phyloP scores from a whole-genome alignment of 78 protist species.

The Dictyostelium firmibasis region DNA sequence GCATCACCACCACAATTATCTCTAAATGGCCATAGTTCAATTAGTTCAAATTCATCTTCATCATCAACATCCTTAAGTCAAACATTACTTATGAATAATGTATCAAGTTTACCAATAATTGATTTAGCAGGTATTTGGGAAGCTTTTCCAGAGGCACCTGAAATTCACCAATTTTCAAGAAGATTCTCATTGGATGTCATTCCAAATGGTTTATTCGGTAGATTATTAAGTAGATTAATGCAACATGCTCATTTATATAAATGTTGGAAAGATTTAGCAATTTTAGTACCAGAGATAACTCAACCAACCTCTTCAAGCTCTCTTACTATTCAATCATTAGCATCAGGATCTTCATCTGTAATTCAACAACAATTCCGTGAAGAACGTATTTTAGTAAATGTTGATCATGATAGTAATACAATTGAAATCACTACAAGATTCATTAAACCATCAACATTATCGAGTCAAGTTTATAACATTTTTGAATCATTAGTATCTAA shows the following conservation, averaged over 20 bases:
- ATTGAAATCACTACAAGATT: constrained; percentile 22
- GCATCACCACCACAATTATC: not conserved
- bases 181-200: constrained; percentile 29
- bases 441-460: not conserved
- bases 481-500: constrained; percentile 33
- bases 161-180: constrained; percentile 18
- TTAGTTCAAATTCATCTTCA: not conserved
- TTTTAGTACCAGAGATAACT: constrained; percentile 17
- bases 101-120: not conserved
- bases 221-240: constrained; percentile 38
- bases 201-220: constrained; percentile 62
- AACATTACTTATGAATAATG: not conserved
- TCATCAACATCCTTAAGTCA: not conserved
- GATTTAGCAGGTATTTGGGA: constrained; percentile 36
- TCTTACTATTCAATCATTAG: not conserved
- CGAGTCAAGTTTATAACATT: constrained; percentile 33
- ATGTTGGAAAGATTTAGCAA: constrained; percentile 59
- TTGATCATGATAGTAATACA: constrained; percentile 41
- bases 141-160: constrained; percentile 12
- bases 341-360: not conserved
- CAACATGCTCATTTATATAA: constrained; percentile 31
- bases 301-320: not conserved
- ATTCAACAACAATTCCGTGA: not conserved
- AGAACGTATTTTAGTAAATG: constrained; percentile 34
- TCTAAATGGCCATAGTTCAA: not conserved